Evolutionary conservation across 306 rosid species (phyloP), one percentile per base, ranked within the genome.

Genomic region (Calophaca sinica): DNA sequence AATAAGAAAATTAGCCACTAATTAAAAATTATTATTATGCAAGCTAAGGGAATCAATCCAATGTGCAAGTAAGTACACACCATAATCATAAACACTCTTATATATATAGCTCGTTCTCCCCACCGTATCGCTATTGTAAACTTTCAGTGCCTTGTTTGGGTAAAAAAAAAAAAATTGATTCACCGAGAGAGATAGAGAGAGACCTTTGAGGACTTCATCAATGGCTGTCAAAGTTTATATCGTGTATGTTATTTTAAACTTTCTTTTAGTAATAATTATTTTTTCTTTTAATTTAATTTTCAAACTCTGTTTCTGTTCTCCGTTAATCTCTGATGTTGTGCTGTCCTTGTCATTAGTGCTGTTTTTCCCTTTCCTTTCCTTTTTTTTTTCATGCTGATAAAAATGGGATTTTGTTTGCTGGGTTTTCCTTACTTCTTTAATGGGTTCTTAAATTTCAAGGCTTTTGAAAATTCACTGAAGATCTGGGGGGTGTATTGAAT

Each of bases 181-280:
- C 62, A 10, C 53, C 54, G 29, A 78, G 14, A 58, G 63, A 73
- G 31, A 67, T 15, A 71, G 41, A 26, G 26, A 60, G 2, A 70
- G 42, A 68, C 67, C 76, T 52, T 52, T 9, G 9, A 72, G 42
- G 64, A 78, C 78, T 71, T 68, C 81, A 74, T 72, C 86, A 75
- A 94, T 94, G 98, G 97, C 94, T 5, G 89, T 91, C 89, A 94
- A 91, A 84, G 84, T 94, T 67, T 88, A 91, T 73, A 89, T 94
- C 78, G 98, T 94, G 98, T 94, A 91, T 59, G 94, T 70, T 38
- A 55, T 72, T 28, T 5, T 7, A 6, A 53, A 28, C 10, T 72
- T 62, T 6, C 53, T 10, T 46, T 36, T 7, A 13, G 20, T 38
- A n/a, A 20, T 7, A 31, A 3, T 68, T 2, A 11, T 1, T 42